Conservation (phyloP, 345 rosid species). For the Psidium friedrichsthalianum region DNA sequence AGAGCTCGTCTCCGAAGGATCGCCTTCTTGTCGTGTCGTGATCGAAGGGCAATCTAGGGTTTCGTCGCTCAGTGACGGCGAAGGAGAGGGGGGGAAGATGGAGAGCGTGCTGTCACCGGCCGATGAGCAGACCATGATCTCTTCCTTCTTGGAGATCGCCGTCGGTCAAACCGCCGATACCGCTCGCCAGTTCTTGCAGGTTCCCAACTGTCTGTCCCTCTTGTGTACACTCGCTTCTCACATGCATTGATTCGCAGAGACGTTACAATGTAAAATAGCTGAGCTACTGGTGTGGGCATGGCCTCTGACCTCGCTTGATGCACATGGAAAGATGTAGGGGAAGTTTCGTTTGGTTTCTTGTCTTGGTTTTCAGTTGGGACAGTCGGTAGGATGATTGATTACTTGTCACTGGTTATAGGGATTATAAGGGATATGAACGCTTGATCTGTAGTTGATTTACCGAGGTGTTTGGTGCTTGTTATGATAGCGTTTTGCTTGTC, state of each 20-base stretch:
- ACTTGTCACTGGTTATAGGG: background rate
- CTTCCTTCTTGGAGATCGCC: slow-evolving; percentile 97
- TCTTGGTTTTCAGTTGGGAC: background rate
- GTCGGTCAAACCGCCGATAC: slow-evolving; percentile 87
- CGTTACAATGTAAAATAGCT: background rate
- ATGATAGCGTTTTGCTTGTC: background rate
- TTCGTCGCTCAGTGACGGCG: background rate
- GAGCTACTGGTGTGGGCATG: background rate
- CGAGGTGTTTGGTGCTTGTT: background rate
- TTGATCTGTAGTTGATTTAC: background rate
- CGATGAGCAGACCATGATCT: slow-evolving; percentile 66
- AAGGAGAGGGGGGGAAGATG: slow-evolving; percentile 7
- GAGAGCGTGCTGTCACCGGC: slow-evolving; percentile 33
- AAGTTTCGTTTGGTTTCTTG: background rate
- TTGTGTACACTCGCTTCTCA: background rate
- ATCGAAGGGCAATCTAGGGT: background rate
- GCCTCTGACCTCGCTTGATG: background rate
- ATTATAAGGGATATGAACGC: background rate
- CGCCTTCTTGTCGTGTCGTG: background rate
- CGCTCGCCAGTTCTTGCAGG: slow-evolving; percentile 86
- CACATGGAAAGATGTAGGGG: background rate
- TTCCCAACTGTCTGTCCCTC: background rate
- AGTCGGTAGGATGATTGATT: background rate
- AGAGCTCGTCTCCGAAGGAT: background rate
- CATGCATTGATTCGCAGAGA: background rate